These are phyloP conservation scores for Pleurotus salmoneostramineus DNA, from an alignment of 768 basidiomycete genomes.

Conservation along the genomic window DNA sequence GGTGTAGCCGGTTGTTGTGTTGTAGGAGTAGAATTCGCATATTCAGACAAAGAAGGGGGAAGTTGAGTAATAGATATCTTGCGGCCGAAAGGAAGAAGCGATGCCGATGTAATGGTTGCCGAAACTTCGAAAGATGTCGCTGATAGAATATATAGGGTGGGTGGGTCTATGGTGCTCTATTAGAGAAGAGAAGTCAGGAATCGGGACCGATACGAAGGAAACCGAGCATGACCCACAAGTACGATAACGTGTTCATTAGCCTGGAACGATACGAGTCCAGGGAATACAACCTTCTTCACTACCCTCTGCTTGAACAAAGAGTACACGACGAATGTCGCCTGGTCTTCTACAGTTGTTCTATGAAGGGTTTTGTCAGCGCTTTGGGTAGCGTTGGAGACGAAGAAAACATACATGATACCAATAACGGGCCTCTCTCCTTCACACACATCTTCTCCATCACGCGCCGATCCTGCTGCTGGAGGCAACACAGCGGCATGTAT, in stretches of 20 bases:
- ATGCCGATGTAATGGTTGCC: slow-evolving; percentile 42
- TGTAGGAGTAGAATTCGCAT: background rate
- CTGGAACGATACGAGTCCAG: slow-evolving; percentile 37
- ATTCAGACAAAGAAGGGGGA: slow-evolving; percentile 8
- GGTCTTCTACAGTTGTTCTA: slow-evolving; percentile 9
- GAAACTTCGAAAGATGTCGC: slow-evolving; percentile 47
- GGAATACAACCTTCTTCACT: slow-evolving; percentile 42
- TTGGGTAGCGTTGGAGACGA: background rate
- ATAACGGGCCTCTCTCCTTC: slow-evolving; percentile 8
- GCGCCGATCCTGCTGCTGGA: background rate
- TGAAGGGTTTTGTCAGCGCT: background rate
- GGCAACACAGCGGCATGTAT: slow-evolving; percentile 10
- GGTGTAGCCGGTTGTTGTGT: slow-evolving; percentile 5
- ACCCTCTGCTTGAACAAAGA: slow-evolving; percentile 26
- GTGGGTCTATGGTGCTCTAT: slow-evolving; percentile 56
- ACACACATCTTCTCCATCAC: background rate
- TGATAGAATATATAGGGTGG: slow-evolving; percentile 54
- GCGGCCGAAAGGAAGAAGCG: slow-evolving; percentile 41
- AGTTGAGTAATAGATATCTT: slow-evolving; percentile 2
- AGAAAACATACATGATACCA: slow-evolving; percentile 10
- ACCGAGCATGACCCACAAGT: slow-evolving; percentile 40
- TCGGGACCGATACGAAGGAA: background rate
- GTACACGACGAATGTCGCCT: slow-evolving; percentile 11
- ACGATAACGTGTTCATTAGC: slow-evolving; percentile 48
- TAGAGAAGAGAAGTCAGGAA: background rate